Base-by-base conservation (phyloP, 768 basidiomycete genomes). In the Astraeus odoratus region DNA sequence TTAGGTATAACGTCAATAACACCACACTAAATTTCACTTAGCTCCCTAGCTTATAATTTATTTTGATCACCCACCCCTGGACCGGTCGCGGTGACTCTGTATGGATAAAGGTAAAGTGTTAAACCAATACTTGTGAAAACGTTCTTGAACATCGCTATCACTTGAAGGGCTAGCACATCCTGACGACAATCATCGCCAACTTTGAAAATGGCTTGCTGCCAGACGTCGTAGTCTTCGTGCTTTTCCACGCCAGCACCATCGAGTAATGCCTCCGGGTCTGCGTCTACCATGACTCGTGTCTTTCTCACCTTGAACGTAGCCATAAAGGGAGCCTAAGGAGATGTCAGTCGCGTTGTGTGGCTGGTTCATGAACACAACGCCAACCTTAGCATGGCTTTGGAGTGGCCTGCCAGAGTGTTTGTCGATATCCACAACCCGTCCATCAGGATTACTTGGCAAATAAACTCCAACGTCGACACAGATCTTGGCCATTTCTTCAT, bases 91-190 rank as follows among this genome's bases (percentile, higher is more conserved):
- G 93, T 96, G 13, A 99, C 96, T 34, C 95, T 80, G 57, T 99
- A 99, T 0, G 96, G 96, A 64, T 81, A 95, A 30, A 99, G 76
- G 58, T 98, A 97, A 16, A 97, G 68, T 2, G 83, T 86, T 44
- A 99, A 70, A 1, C 96, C 96, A 48, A 95, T 76, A 50, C 78
- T 77, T 10, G 77, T 86, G 68, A 95, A 99, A 46, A 97, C 85
- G 63, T 96, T 97, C 68, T 98, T 98, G 77, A 98, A 97, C 93
- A 98, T 98, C 5, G 96, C 96, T 50, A 99, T 98, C 49, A 97
- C 69, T 57, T 99, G 96, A 39, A 99, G 70, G 0, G 96, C 96
- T 36, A 99, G 77, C n/a, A 98, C 85, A 57, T 99, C 96, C 64
- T 99, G 96, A 34, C 96, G 81, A 63, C 96, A 99, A 60, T 99